Evolutionary conservation across 2,329 filamentous ascomycete species (phyloP).

Genomic region (Arachnomyces sp.): DNA sequence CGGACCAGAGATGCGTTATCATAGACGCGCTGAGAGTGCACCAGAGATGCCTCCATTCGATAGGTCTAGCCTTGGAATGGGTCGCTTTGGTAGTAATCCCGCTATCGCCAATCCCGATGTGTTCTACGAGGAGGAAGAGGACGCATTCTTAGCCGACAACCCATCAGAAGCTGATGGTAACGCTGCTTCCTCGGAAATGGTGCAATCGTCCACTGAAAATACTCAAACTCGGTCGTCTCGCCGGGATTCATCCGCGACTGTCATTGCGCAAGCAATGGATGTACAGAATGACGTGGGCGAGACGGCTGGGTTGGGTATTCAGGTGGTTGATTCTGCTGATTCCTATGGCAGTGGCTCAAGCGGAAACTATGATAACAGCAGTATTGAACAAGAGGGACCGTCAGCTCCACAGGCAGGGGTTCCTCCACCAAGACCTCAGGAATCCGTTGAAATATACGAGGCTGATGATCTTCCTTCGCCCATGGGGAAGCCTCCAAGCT

Average conservation of each 20-base stretch:
- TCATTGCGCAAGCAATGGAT: conserved; percentile 1
- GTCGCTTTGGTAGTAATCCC: conserved; percentile 30
- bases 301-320: conserved; percentile 12
- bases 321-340: conserved; percentile 10
- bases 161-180: conserved; percentile 18
- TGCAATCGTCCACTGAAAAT: background rate
- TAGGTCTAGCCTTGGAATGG: conserved; percentile 30
- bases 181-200: background rate
- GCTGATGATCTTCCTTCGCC: conserved; percentile 22
- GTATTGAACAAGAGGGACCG: conserved; percentile 9
- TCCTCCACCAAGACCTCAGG: conserved; percentile 12
- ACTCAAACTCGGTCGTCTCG: background rate
- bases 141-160: conserved; percentile 36
- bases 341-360: background rate
- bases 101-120: conserved; percentile 38
- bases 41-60: conserved; percentile 42
- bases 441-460: conserved; percentile 23
- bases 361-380: conserved; percentile 8
- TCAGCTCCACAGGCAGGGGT: background rate
- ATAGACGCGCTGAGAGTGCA: conserved; percentile 43
- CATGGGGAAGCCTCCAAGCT: conserved; percentile 21
- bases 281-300: background rate
- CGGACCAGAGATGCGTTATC: conserved; percentile 42
- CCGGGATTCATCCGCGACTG: conserved; percentile 1
- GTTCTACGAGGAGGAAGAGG: conserved; percentile 44